Base-by-base conservation (phyloP, 2,329 filamentous ascomycete species). In the Trematosphaeria pertusa region DNA sequence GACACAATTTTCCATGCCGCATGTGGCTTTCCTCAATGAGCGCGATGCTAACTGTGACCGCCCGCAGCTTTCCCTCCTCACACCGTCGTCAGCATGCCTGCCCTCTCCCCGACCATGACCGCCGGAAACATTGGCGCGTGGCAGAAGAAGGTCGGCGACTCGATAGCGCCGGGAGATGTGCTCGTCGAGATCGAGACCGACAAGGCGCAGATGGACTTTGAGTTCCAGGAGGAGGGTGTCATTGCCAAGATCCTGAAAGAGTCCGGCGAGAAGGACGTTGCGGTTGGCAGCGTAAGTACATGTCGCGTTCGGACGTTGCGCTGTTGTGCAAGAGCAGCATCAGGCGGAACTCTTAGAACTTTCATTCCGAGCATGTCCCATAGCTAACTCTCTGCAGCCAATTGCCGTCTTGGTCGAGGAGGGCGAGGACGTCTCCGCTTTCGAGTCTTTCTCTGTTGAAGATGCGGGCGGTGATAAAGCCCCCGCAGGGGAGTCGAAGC, bases 191-290 rank as follows among this genome's bases (percentile, higher is more conserved):
- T 97, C 68, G 94, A 99, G 84, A 99, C 94, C 65, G 94, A 99
- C 78, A 99, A 99, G 84, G 94, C 94, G 58, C 94, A 97, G 81
- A 99, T 99, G 94, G 94, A 99, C 81, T 97, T 99, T 74, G 94
- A 99, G 78, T 97, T 96, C 78, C 94, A 99, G 78, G 94, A 99
- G 70, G 94, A 97, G 73, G 94, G 93, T 80, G 84, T 96, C 51
- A 82, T 99, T 61, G 93, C 94, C 67, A 96, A 96, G 83, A 83
- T 97, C 56, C 81, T 99, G 69, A 94, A 91, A 79, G 89, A 96
- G 35, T 87, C 88, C 50, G 95, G 95, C 59, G 88, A 87, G 75
- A 99, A 97, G 82, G 94, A 99, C 73, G 80, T 99, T 54, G 75
- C 93, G 21, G 91, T 99, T 65, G 94, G 94, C 74, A 94, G 88